Evolutionary conservation across 73 alveolate genomes (phyloP), one percentile per base, ranked within the genome.

Genomic region (Symbiodinium natans): DNA sequence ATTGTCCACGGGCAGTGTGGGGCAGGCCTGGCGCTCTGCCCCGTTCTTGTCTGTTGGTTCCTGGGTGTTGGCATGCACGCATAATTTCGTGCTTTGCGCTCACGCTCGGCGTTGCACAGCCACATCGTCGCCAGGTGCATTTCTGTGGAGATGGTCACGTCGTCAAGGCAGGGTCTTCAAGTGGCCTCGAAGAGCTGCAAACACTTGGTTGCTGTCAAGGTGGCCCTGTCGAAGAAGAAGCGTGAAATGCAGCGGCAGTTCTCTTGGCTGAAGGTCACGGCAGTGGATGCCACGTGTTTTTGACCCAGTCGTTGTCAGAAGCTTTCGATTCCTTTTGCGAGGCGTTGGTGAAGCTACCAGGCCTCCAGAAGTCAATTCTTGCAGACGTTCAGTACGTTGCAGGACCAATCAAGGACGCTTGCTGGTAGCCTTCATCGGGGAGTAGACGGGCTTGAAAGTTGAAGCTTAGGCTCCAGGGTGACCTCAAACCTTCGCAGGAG

Each of bases 171-270:
- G 13, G 6, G 21, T 19, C 33, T 17, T 8, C 17, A 48, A 10
- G 23, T 48, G 23, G 23, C 63, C 63, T 48, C 23, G 63, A 17
- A 8, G 63, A 48, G 17, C 23, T 17, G 23, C 63, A 48, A 48
- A 48, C 23, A n/a, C n/a, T n/a, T n/a, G n/a, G n/a, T n/a, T n/a
- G n/a, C n/a, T n/a, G n/a, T 1, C 11, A 27, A 74, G 84, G 84
- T 74, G 41, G 29, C 84, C 25, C 84, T 74, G 84, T 19, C 27
- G 84, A 74, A 74, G 42, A 74, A 74, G 84, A 74, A 74, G 84
- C 84, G 40, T 23, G 43, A 74, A 43, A 74, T 74, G 84, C 23
- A 74, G 84, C 84, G 84, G 43, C 84, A 74, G 48, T 74, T 74
- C 42, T 4, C 84, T 27, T 74, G 84, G 84, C 41, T 74, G 31